Percentiles rank a stretch among this genome's conserved stretches.
Conservation (phyloP, 306 rosid genomes). For the Vigna angularis region DNA sequence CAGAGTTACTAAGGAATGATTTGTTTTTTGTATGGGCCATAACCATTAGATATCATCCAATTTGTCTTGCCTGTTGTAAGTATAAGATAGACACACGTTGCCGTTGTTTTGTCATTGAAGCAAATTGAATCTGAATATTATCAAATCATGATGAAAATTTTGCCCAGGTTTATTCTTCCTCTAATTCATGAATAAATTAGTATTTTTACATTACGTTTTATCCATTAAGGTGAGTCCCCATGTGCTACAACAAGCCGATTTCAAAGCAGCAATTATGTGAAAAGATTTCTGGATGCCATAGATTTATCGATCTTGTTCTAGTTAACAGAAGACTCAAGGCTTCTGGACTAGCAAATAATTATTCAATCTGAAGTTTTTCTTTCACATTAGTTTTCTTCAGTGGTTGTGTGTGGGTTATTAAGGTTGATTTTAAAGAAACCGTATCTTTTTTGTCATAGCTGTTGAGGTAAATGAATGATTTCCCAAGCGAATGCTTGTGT, state of each 20-base stretch:
- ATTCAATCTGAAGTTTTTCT: conserved; percentile 8
- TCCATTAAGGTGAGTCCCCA: not conserved
- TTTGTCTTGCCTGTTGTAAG: conserved; percentile 28
- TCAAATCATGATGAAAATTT: conserved; percentile 33
- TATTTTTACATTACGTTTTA: not conserved
- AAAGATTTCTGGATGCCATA: conserved; percentile 22
- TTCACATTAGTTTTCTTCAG: not conserved
- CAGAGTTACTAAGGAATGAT: conserved; percentile 32
- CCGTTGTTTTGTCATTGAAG: conserved; percentile 25
- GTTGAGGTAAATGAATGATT: conserved; percentile 12
- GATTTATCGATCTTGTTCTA: conserved; percentile 7
- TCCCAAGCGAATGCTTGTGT: conserved; percentile 4
- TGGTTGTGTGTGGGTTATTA: not conserved
- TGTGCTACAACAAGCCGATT: conserved; percentile 13
- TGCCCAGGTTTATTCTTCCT: conserved; percentile 24
- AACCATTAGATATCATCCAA: not conserved
- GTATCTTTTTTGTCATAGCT: not conserved
- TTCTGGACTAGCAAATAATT: conserved; percentile 1
- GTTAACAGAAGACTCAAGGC: not conserved
- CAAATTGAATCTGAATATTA: conserved; percentile 38
- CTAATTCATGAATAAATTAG: conserved; percentile 31
- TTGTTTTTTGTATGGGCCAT: conserved; percentile 34
- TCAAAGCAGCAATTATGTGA: conserved; percentile 16
- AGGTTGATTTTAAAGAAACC: conserved; percentile 2
- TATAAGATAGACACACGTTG: conserved; percentile 15